These are phyloP conservation scores for Leishmania gerbilli DNA, from an alignment of 208 protist genomes.

Conservation along the genomic window DNA sequence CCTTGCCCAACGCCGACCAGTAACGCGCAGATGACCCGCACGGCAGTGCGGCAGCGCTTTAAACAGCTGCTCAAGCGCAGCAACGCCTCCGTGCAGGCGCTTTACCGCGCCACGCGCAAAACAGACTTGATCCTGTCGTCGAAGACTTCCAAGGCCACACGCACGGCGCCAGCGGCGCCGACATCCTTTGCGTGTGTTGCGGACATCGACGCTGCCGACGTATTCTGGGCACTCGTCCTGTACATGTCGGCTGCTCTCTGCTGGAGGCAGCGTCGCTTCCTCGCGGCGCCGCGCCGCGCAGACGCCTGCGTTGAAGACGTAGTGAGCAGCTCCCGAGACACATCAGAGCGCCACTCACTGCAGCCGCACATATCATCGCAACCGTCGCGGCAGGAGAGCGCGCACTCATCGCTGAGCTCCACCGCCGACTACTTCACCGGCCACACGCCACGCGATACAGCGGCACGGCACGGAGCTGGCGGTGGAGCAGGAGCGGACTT, in stretches of 20 bases:
- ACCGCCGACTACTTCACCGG: not conserved
- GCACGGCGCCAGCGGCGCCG: not conserved
- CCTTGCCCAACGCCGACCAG: not conserved
- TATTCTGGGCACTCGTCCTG: slow-evolving; percentile 25
- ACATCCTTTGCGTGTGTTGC: not conserved
- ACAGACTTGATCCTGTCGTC: not conserved
- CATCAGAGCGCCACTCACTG: not conserved
- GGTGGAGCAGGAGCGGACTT: not conserved
- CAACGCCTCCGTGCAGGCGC: not conserved
- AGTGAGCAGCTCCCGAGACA: slow-evolving; percentile 10
- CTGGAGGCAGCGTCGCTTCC: slow-evolving; percentile 6
- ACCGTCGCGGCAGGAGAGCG: not conserved
- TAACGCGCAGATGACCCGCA: not conserved
- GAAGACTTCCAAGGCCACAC: no score
- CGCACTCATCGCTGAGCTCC: slow-evolving; percentile 2
- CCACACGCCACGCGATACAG: not conserved
- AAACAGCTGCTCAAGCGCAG: not conserved
- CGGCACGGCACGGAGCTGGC: not conserved
- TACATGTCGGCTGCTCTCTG: slow-evolving; percentile 23
- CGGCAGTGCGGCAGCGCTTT: slow-evolving; percentile 5
- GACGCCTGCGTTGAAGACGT: slow-evolving; percentile 2
- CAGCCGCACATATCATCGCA: not conserved
- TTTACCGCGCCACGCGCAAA: not conserved
- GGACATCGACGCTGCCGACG: slow-evolving; percentile 15
- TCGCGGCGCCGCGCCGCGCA: not conserved